A percentile compares a stretch with the other conserved stretches of the same genome.
phyloP scores from a whole-genome alignment of 2,329 filamentous ascomycete species.

The Cytospora piceae region DNA sequence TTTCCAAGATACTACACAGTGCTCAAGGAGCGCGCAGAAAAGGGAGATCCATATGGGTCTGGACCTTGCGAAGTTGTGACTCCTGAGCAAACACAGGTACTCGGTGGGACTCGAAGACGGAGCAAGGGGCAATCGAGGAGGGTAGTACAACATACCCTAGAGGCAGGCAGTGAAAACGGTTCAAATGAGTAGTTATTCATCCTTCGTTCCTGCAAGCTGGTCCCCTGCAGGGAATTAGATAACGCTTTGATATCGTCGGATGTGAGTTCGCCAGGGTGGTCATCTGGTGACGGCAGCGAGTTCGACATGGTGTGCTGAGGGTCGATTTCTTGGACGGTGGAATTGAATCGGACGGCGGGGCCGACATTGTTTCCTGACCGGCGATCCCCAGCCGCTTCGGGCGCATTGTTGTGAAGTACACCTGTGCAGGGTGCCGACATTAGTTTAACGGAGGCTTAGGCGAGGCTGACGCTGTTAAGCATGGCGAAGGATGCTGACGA shows the following conservation, averaged over 20 bases:
- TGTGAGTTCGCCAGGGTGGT: constrained; percentile 44
- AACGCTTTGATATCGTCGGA: constrained; percentile 72
- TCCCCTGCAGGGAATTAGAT: constrained; percentile 71
- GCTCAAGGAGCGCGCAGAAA: background rate
- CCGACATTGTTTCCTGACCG: constrained; percentile 38
- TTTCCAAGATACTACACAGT: background rate
- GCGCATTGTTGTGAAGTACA: constrained; percentile 24
- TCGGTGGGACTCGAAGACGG: constrained; percentile 6
- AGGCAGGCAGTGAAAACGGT: constrained; percentile 83
- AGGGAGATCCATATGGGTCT: constrained; percentile 12
- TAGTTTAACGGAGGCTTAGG: constrained; percentile 14
- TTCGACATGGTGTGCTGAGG: constrained; percentile 44
- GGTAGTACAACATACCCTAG: constrained; percentile 65
- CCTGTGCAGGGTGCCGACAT: background rate
- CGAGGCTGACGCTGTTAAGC: constrained; percentile 4
- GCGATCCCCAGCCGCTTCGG: constrained; percentile 31
- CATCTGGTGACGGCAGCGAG: constrained; percentile 30
- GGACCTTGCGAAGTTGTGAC: background rate
- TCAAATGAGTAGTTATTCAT: constrained; percentile 90
- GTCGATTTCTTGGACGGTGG: constrained; percentile 71
- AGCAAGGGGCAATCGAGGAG: constrained; percentile 5
- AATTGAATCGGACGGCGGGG: constrained; percentile 71
- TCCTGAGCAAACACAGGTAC: constrained; percentile 10
- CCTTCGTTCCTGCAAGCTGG: constrained; percentile 78
- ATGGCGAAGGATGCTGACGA: constrained; percentile 11